A percentile compares a stretch with the other conserved stretches of the same genome.
These are phyloP conservation scores for Teunomyces funiuensis DNA, from an alignment of 805 yeast genomes.

Conservation along the genomic window DNA sequence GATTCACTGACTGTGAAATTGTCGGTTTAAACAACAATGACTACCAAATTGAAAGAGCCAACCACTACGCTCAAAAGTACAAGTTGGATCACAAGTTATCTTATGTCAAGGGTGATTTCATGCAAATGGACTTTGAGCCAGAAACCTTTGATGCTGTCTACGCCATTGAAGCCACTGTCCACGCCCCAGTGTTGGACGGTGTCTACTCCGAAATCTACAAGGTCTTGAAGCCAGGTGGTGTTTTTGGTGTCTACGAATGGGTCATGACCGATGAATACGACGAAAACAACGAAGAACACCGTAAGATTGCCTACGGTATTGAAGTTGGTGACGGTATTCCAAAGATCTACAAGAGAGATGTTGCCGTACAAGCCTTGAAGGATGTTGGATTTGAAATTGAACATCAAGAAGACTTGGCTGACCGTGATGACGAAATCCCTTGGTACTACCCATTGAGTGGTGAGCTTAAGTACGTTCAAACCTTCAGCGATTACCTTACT, in stretches of 20 bases:
- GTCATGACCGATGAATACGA: conserved; percentile 96
- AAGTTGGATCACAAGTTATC: conserved; percentile 71
- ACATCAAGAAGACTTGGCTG: conserved; percentile 80
- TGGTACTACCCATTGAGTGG: conserved; percentile 98
- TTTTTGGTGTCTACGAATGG: conserved; percentile 98
- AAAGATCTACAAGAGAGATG: conserved; percentile 84
- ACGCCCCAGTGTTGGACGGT: conserved; percentile 95
- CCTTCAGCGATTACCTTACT: conserved; percentile 73
- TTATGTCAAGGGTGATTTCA: conserved; percentile 95
- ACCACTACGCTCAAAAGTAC: conserved; percentile 66
- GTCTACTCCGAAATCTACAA: conserved; percentile 93
- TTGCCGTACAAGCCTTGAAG: conserved; percentile 83
- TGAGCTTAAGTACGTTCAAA: conserved; percentile 85
- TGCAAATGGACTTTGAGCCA: conserved; percentile 96
- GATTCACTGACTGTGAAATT: conserved; percentile 84
- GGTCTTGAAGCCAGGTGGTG: conserved; percentile 96
- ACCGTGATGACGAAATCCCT: conserved; percentile 77
- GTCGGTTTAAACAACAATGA: conserved; percentile 96
- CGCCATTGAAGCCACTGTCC: conserved; percentile 98
- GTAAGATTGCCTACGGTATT: conserved; percentile 93
- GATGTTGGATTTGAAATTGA: conserved; percentile 84
- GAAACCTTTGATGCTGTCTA: conserved; percentile 93
- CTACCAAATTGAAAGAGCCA: conserved; percentile 92
- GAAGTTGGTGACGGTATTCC: conserved; percentile 99
- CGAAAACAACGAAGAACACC: conserved; percentile 81